Evolutionary conservation across 23 red algal species (phyloP), one percentile per base, ranked within the genome.

Genomic region (Pyropia haitanensis): DNA sequence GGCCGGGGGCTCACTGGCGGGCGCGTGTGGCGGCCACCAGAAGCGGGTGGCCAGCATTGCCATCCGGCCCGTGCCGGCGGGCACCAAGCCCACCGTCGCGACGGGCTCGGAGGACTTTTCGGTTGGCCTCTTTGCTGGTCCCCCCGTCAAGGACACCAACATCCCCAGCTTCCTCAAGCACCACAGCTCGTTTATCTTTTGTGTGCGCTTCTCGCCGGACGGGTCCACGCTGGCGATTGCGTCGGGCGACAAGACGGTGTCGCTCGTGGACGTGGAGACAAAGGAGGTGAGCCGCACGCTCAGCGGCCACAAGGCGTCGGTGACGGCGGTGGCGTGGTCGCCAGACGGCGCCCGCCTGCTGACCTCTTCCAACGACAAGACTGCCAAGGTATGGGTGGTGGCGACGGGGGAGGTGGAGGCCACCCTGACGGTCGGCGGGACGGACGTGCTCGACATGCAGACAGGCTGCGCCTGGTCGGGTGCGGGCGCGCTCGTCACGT

Each of bases 401-500:
- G 69, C 65, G 10, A 60, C 64, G 29, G 86, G 76, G n/a, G 63
- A 70, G 32, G 72, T 67, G 29, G 58, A 77, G 25, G 39, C 46
- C 15, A 78, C 71, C 14, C 61, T 82, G 28, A 62, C 76, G 5
- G 65, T 68, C 39, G 86, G 86, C 17, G 63, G 26, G 20, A 79
- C 51, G 5, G 68, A 90, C 27, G 67, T 90, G 18, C 64, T 76
- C 53, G 86, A 90, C 49, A 90, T 90, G 86, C 86, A 90, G 50
- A 75, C 80, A 25, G 86, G 86, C 17, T 75, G 67, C 19, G 60
- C 86, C 14, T 26, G 33, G 32, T 62, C 62, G 10, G 52, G 51
- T 49, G 60, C 50, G 20, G 64, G 57, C 1, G 48, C 70, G 58
- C 51, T 80, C 14, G 69, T 90, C 33, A 73, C 86, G 17, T 51